phyloP scores from a whole-genome alignment of 1,284 basidiomycete species.

The Irpex lacteus region DNA sequence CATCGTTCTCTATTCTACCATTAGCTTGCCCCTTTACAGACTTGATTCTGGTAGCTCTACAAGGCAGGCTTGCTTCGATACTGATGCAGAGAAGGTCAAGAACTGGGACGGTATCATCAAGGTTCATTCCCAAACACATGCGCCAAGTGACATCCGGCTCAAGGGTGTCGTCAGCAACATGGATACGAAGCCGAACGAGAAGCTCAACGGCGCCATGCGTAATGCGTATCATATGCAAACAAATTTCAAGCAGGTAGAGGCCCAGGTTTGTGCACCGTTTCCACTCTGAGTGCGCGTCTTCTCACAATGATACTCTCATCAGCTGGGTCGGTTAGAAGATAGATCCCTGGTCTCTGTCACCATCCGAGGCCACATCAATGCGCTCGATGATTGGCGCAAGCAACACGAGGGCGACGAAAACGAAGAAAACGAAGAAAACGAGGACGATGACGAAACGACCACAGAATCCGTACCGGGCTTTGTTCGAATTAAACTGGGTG shows the following conservation, averaged over 20 bases:
- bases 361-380: slow-evolving; percentile 13
- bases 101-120: slow-evolving; percentile 25
- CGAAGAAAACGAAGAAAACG: slow-evolving; percentile 1
- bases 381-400: not conserved
- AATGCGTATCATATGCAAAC: slow-evolving; percentile 21
- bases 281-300: too few relatives aligned
- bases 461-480: not conserved
- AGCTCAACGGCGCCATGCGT: slow-evolving; percentile 24
- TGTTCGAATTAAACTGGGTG: slow-evolving; percentile 1
- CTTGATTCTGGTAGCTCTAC: not conserved
- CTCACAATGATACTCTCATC: too few relatives aligned
- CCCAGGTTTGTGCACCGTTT: too few relatives aligned
- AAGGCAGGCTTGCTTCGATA: not conserved
- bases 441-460: not conserved
- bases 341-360: not conserved
- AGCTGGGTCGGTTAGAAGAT: slow-evolving; percentile 19
- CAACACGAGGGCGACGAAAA: not conserved
- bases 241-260: slow-evolving; percentile 29
- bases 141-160: slow-evolving; percentile 20
- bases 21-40: too few relatives aligned
- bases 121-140: slow-evolving; percentile 19
- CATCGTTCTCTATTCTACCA: not conserved
- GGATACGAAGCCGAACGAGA: slow-evolving; percentile 25
- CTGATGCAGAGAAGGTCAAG: slow-evolving; percentile 17
- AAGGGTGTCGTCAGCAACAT: slow-evolving; percentile 22